Conservation (phyloP, 75 land plant genomes). For the Picea sitchensis region DNA sequence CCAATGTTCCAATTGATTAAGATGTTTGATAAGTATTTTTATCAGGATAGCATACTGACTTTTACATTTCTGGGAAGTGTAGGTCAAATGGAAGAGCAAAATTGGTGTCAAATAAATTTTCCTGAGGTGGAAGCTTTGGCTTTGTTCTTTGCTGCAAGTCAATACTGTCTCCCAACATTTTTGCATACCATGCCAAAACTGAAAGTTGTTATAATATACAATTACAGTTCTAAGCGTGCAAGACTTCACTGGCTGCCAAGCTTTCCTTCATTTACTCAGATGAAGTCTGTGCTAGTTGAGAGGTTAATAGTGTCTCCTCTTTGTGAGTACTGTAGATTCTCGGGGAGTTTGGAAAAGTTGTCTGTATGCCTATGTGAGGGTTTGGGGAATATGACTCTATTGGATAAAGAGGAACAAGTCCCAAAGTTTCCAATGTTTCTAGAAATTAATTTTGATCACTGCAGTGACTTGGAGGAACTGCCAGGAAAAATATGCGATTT, state of each 20-base stretch:
- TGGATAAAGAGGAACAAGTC: background rate
- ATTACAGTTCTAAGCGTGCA: conserved; percentile 26
- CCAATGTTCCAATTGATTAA: no score
- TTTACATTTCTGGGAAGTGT: background rate
- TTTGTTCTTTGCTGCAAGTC: conserved; percentile 38
- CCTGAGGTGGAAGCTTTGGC: conserved; percentile 62
- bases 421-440: conserved; percentile 35
- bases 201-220: conserved; percentile 38
- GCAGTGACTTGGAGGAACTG: conserved; percentile 34
- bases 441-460: conserved; percentile 52
- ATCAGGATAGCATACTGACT: no score
- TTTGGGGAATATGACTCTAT: conserved; percentile 12
- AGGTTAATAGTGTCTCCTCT: conserved; percentile 36
- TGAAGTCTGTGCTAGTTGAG: conserved; percentile 59
- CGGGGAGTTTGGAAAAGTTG: conserved; percentile 28
- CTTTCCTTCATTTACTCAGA: conserved; percentile 20
- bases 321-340: conserved; percentile 8
- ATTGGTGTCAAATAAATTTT: conserved; percentile 48
- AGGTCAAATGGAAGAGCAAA: conserved; percentile 56
- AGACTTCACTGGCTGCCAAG: conserved; percentile 24
- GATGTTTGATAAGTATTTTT: no score
- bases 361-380: conserved; percentile 46
- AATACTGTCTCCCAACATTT: conserved; percentile 55
- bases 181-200: conserved; percentile 42
- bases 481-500: conserved; percentile 34